Evolutionary conservation across 2,329 filamentous ascomycete genomes (phyloP), one percentile per base, ranked within the genome.

Genomic region (Pochonia chlamydosporia): DNA sequence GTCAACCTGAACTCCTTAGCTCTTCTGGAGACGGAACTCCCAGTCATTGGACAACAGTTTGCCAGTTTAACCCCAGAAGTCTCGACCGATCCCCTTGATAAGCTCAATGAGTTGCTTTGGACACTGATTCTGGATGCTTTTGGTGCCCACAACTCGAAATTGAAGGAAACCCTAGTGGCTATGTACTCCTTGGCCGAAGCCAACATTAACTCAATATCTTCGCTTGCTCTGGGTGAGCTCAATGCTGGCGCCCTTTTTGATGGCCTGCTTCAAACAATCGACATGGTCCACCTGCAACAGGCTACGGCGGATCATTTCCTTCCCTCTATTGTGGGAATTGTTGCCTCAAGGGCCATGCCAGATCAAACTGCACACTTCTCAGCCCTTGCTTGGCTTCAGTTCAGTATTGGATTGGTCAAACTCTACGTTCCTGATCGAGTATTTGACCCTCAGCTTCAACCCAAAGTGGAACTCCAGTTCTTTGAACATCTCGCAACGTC

Each of bases 401-500:
- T 96, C 50, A 85, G 88, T 2, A 67, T 91, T 18, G 84, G 84
- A 14, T 80, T 85, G 33, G 73, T 97, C 41, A 79, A 79, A 52
- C 74, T 96, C 3, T 96, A 92, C 59, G 82, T 97, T 3, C 91
- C 95, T 0, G 85, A 95, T 63, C 84, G 85, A 54, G 78, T 87
- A 3, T 93, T 92, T 58, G 93, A 99, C 63, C 93, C 93, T 1
- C 79, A 84, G 49, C 71, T 84, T 49, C 73, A 78, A 44, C 78
- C 80, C 5, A 72, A 78, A 44, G 77, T 96, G 16, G 84, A 89
- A 56, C 78, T 81, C 18, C 70, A 75, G 37, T 79, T 76, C 45
- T 73, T 76, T 46, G 62, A 72, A 37, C 71, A 82, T 48, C 73
- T 86, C 33, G 76, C 79, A 40, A 54, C 62, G 3, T 69, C 75